Conservation (phyloP, 352 stramenopile species). For the Elongisporangium senticosum region DNA sequence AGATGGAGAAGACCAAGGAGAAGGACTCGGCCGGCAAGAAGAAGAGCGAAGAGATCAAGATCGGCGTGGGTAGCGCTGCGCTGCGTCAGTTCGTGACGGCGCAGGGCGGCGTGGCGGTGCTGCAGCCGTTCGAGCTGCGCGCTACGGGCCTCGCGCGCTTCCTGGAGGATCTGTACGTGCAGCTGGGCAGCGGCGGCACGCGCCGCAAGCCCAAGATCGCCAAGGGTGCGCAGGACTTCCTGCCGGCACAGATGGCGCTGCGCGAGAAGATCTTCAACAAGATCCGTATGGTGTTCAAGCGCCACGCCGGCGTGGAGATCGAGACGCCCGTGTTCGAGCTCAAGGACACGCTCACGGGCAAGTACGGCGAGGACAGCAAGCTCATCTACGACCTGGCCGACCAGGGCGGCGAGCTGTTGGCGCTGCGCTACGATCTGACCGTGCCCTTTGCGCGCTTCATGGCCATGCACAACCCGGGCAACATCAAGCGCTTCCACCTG, state of each 20-base stretch:
- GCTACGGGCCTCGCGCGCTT: slow-evolving; percentile 30
- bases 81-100: slow-evolving; percentile 44
- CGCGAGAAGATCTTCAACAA: slow-evolving; percentile 96
- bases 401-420: slow-evolving; percentile 94
- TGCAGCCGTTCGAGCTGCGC: slow-evolving; percentile 65
- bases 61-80: slow-evolving; percentile 57
- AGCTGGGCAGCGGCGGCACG: slow-evolving; percentile 59
- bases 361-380: slow-evolving; percentile 99
- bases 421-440: slow-evolving; percentile 96
- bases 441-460: slow-evolving; percentile 98
- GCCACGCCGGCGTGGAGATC: slow-evolving; percentile 97
- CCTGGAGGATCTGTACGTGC: slow-evolving; percentile 61
- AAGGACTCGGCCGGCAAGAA: slow-evolving; percentile 78
- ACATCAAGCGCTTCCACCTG: slow-evolving; percentile 99
- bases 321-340: slow-evolving; percentile 98
- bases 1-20: slow-evolving; percentile 78
- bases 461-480: slow-evolving; percentile 94
- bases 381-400: slow-evolving; percentile 99
- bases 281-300: slow-evolving; percentile 97
- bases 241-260: slow-evolving; percentile 95
- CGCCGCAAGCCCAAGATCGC: slow-evolving; percentile 85
- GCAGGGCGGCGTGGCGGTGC: slow-evolving; percentile 11
- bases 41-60: slow-evolving; percentile 47
- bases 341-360: slow-evolving; percentile 98
- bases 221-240: slow-evolving; percentile 94